Percentiles rank a stretch among this genome's conserved stretches.
These are phyloP conservation scores for Tetracladium marchalianum DNA, from an alignment of 495 filamentous ascomycete genomes.

Conservation along the genomic window DNA sequence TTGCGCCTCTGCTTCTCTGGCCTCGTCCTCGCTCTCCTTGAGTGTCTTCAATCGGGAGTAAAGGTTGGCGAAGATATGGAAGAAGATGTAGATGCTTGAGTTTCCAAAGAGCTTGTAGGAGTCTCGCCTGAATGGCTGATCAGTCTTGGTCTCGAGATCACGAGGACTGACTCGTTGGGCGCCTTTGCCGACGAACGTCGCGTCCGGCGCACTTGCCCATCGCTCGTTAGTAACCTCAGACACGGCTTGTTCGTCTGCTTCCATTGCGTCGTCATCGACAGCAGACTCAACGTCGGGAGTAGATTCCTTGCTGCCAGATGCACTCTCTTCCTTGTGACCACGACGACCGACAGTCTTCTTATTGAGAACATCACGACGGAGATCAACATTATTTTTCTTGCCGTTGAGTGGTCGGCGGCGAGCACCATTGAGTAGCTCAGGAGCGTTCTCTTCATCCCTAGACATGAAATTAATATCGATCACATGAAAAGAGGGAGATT, in stretches of 20 bases:
- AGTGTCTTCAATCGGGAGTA: constrained; percentile 75
- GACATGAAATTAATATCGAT: too few species aligned
- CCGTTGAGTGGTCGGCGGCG: constrained; percentile 49
- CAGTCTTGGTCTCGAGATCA: constrained; percentile 59
- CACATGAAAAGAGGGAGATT: too few species aligned
- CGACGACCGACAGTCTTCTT: constrained; percentile 56
- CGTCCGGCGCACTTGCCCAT: constrained; percentile 38
- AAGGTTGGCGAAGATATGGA: constrained; percentile 79
- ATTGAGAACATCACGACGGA: constrained; percentile 81
- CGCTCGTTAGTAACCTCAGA: constrained; percentile 46
- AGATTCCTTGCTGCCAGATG: constrained; percentile 67
- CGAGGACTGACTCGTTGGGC: constrained; percentile 27
- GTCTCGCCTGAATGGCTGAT: constrained; percentile 69
- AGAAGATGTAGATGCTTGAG: constrained; percentile 82
- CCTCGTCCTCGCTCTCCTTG: constrained; percentile 65
- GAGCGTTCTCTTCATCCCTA: constrained; percentile 43
- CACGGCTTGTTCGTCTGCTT: constrained; percentile 33
- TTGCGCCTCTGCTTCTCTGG: constrained; percentile 59
- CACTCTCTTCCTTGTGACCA: constrained; percentile 63
- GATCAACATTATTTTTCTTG: constrained; percentile 52
- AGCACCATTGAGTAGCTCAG: constrained; percentile 47
- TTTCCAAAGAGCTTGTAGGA: constrained; percentile 84
- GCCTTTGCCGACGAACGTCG: constrained; percentile 33
- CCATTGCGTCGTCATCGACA: constrained; percentile 51
- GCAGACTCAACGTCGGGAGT: constrained; percentile 73